Base-by-base conservation (phyloP, 352 stramenopile genomes). In the Globisporangium cylindrosporum region DNA sequence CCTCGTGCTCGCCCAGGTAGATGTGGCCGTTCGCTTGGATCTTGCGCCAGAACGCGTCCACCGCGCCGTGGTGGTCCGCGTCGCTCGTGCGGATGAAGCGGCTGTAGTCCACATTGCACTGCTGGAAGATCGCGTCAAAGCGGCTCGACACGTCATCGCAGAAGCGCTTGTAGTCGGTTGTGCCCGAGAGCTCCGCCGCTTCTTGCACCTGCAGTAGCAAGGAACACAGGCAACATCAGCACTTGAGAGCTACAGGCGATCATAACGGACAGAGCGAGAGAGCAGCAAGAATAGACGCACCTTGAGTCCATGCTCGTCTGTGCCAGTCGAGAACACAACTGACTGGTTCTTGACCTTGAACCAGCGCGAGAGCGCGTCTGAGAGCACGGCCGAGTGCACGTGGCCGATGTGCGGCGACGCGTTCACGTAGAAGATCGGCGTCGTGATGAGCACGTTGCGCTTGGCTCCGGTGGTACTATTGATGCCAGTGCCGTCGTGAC, bases 381-480 rank as follows among this genome's bases (percentile, higher is more conserved):
- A 89, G 46, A 99, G 80, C 63, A 98, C 80, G 3, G 88, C 93
- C 55, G 97, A 99, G 85, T 99, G 99, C 49, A 98, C 95, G 86
- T 99, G 98, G 51, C 98, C 98, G 60, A 99, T 98, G 82, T 99
- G 98, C 25, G 98, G 98, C 73, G 97, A 91, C 71, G 98, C 97
- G 73, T 99, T 99, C 48, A 99, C 97, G 81, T 99, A 99, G 80
- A 99, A 99, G 69, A 99, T 99, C 7, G 98, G 97, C n/a, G 98
- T 99, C 61, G 96, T 99, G 62, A 99, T 84, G 34, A 64, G 49
- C 64, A 69, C 57, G 27, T 69, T 69, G 54, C n/a, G 15, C 43
- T 69, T 69, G 20, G 27, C 27, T 49, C 38, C 24, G 38, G 0
- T 58, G 4, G 53, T 18, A 24, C 49, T 9, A 12, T 56, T 25